These are phyloP conservation scores for Macrotyloma uniflorum DNA, from an alignment of 306 rosid species.

Conservation along the genomic window DNA sequence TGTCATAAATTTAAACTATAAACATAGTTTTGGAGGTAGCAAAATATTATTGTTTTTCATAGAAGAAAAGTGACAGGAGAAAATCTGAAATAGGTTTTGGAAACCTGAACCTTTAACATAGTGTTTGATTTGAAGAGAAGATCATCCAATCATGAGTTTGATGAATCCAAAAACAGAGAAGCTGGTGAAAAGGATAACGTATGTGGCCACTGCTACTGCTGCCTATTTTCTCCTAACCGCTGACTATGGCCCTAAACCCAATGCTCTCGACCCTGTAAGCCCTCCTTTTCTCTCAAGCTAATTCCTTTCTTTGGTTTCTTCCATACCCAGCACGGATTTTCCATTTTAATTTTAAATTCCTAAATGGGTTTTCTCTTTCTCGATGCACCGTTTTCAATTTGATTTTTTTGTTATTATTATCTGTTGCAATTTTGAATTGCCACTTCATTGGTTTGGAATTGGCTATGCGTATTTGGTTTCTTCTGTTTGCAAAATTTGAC, in stretches of 20 bases:
- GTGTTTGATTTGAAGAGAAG: not conserved
- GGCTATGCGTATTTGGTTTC: not conserved
- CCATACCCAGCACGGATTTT: not conserved
- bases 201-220: conserved; percentile 74
- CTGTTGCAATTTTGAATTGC: not conserved
- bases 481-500: not conserved
- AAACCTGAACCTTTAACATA: not conserved
- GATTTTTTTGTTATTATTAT: not conserved
- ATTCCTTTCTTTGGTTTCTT: not conserved
- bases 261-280: conserved; percentile 87
- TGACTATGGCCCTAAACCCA: conserved; percentile 81
- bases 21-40: not conserved
- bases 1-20: too few species aligned
- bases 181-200: conserved; percentile 68
- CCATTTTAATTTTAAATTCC: not conserved
- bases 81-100: not conserved
- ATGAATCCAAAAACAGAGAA: conserved; percentile 67
- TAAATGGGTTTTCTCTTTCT: not conserved
- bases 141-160: conserved; percentile 38
- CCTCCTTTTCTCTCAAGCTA: not conserved
- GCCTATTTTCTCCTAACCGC: conserved; percentile 94
- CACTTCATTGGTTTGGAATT: not conserved
- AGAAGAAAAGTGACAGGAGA: not conserved
- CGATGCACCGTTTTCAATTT: not conserved
- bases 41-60: too few species aligned